These are phyloP conservation scores for Ophiocordyceps australis DNA, from an alignment of 2,329 filamentous ascomycete genomes.

Conservation along the genomic window DNA sequence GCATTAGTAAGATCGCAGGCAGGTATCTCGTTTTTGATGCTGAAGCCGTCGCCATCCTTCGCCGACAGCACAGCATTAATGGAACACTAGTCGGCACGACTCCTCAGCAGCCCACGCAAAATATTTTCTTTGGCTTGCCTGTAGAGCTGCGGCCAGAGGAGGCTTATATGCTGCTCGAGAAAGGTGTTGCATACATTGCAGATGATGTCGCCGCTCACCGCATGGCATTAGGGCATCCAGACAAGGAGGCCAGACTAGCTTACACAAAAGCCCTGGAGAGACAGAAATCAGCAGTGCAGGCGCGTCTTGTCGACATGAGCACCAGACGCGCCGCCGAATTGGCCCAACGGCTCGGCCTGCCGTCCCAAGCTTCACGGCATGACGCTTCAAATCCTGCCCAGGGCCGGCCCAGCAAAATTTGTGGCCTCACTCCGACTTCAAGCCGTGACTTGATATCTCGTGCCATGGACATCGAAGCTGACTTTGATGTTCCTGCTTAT, in stretches of 20 bases:
- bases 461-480: slow-evolving; percentile 3
- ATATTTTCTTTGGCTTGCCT: slow-evolving; percentile 78
- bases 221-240: slow-evolving; percentile 38
- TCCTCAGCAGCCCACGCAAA: slow-evolving; percentile 86
- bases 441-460: slow-evolving; percentile 11
- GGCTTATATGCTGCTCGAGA: slow-evolving; percentile 61
- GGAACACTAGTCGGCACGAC: slow-evolving; percentile 75
- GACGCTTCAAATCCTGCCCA: not conserved
- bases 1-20: slow-evolving; percentile 64
- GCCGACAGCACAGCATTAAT: slow-evolving; percentile 66
- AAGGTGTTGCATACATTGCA: slow-evolving; percentile 58
- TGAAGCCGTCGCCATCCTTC: slow-evolving; percentile 58
- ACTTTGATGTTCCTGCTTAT: slow-evolving; percentile 4
- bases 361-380: not conserved
- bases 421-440: slow-evolving; percentile 15
- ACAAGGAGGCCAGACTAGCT: slow-evolving; percentile 34
- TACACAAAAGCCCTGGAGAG: slow-evolving; percentile 42
- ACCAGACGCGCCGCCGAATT: slow-evolving; percentile 14
- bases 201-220: slow-evolving; percentile 62
- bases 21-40: slow-evolving; percentile 85
- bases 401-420: too few relatives aligned
- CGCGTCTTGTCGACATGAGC: slow-evolving; percentile 18
- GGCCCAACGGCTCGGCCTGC: slow-evolving; percentile 6
- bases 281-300: slow-evolving; percentile 22
- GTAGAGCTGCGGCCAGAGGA: slow-evolving; percentile 86